A percentile compares a stretch with the other conserved stretches of the same genome.
phyloP scores from a whole-genome alignment of 1,139 yeast species.

The Zhuliangozyma parablackwelliae region DNA sequence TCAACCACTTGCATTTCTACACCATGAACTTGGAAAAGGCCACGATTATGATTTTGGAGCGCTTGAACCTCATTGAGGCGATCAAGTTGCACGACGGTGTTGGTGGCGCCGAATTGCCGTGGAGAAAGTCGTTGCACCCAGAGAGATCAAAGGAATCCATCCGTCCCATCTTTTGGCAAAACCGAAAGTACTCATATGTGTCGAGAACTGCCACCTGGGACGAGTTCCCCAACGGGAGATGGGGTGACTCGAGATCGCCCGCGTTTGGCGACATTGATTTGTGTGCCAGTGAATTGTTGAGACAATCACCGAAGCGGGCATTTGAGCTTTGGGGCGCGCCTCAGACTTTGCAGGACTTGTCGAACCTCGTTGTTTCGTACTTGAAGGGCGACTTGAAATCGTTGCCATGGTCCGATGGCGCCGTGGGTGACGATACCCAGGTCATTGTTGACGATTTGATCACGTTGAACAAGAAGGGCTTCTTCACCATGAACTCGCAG shows the following conservation, averaged over 20 bases:
- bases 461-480: constrained; percentile 58
- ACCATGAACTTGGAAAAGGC: constrained; percentile 95
- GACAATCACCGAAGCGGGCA: constrained; percentile 79
- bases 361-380: constrained; percentile 59
- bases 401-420: constrained; percentile 94
- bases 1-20: constrained; percentile 88
- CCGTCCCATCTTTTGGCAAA: constrained; percentile 95
- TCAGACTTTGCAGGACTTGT: constrained; percentile 50
- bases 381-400: constrained; percentile 66
- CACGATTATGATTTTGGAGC: constrained; percentile 82
- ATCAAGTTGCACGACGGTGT: constrained; percentile 38
- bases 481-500: constrained; percentile 86
- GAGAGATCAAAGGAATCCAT: constrained; percentile 77
- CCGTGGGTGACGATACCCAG: constrained; percentile 73
- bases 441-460: constrained; percentile 59
- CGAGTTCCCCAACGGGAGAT: constrained; percentile 92
- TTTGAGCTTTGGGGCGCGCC: constrained; percentile 89
- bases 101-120: constrained; percentile 55
- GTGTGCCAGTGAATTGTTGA: constrained; percentile 70
- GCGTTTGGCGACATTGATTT: constrained; percentile 86
- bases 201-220: constrained; percentile 92
- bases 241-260: constrained; percentile 93
- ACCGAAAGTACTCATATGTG: constrained; percentile 85
- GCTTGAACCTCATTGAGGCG: constrained; percentile 53
- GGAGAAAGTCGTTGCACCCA: constrained; percentile 88